Conservation (phyloP, 2,329 filamentous ascomycete genomes). For the Rosellinia necatrix region DNA sequence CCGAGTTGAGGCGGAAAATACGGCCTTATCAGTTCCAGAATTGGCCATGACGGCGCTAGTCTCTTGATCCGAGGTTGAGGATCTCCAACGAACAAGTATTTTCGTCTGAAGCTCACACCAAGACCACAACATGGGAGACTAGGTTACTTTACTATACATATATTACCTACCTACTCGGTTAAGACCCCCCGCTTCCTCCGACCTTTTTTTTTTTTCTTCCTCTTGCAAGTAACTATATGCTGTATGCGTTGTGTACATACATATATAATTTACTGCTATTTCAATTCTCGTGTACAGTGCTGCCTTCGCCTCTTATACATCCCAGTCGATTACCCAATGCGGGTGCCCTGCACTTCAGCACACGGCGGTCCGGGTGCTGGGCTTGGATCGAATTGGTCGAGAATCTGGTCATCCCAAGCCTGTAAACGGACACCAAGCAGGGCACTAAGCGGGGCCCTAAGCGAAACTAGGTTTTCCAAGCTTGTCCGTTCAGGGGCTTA, state of each 20-base stretch:
- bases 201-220: neutral
- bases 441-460: slow-evolving; percentile 15
- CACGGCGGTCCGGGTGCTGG: too few species aligned
- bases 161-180: too few species aligned
- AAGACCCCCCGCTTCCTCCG: too few species aligned
- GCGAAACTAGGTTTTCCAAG: too few species aligned
- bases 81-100: neutral
- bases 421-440: slow-evolving; percentile 17
- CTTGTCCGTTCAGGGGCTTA: slow-evolving; percentile 27
- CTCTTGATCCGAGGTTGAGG: slow-evolving; percentile 8
- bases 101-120: too few species aligned
- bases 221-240: neutral
- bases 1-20: slow-evolving; percentile 21
- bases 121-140: too few species aligned
- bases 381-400: slow-evolving; percentile 15
- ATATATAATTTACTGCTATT: neutral
- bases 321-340: too few species aligned
- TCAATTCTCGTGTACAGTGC: slow-evolving; percentile 1
- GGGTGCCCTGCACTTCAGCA: too few species aligned
- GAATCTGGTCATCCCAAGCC: neutral
- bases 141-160: too few species aligned
- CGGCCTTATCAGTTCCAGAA: slow-evolving; percentile 16
- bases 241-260: too few species aligned
- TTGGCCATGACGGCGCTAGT: neutral
- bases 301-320: too few species aligned